Evolutionary conservation across 108 stramenopile genomes (phyloP), one percentile per base, ranked within the genome.

Genomic region (Nitzschia sp.): DNA sequence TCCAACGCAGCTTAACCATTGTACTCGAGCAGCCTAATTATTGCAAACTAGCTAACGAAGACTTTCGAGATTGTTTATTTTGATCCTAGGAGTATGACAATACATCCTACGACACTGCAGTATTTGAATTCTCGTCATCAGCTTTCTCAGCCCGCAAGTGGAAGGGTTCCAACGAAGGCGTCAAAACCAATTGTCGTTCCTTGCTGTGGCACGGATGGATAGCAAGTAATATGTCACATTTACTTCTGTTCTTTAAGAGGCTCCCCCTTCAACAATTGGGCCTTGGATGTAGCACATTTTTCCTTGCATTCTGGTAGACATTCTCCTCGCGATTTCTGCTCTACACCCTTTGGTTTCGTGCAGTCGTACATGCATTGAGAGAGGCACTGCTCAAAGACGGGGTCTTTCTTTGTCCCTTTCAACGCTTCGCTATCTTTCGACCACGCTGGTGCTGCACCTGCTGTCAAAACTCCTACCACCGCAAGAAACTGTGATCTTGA

Each of bases 291-390:
- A 0, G 87, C 85, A 68, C 86, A 92, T 58, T 84, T 76, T 19
- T 21, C 47, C 62, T 89, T 89, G 75, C 91, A 92, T 57, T 89
- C 88, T 50, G 87, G 84, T 22, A 92, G 50, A 63, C 91, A 92
- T 45, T 89, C 88, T 27, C 62, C 46, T 9, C 91, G 72, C 59
- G 68, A 77, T 46, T 80, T 84, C 65, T 87, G 84, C 38, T 89
- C 91, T 3, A 16, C 28, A 0, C 86, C 89, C 69, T 91, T 91
- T 41, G 90, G 90, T 71, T 91, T 91, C 58, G 90, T 91, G 68
- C 90, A 91, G 32, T 88, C 86, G 69, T 87, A 91, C 54, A 91
- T 66, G 68, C 90, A 91, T 50, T 69, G 46, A 26, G 72, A 73
- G 3, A 86, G 65, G 55, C 88, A 90, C 26, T 69, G 50, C 67